Evolutionary conservation across 768 basidiomycete genomes (phyloP).

Genomic region (Cystobasidium ongulense): DNA sequence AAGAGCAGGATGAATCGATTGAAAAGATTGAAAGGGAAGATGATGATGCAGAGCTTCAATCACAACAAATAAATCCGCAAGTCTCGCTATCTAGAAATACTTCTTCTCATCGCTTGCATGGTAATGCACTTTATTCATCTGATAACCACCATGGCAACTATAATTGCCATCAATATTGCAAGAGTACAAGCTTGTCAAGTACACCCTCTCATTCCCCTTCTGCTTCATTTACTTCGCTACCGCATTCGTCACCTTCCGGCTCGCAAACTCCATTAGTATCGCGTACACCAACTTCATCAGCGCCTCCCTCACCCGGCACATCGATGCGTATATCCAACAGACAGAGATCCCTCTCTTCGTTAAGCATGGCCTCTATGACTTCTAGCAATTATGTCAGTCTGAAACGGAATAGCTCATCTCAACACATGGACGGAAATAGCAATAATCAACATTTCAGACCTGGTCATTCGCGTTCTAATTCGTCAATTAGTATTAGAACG

Average conservation of each 20-base stretch:
- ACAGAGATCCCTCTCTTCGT: constrained; percentile 21
- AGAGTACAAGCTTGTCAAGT: neutral
- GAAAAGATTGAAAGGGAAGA: neutral
- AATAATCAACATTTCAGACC: constrained; percentile 9
- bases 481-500: neutral
- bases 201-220: neutral
- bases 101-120: neutral
- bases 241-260: neutral
- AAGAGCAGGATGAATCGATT: constrained; percentile 21
- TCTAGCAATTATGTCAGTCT: neutral
- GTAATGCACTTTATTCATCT: neutral
- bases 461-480: constrained; percentile 5
- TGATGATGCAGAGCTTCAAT: neutral
- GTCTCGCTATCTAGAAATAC: neutral
- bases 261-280: neutral
- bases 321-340: neutral
- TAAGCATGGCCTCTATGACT: neutral
- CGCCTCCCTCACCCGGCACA: constrained; percentile 3
- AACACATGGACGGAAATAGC: neutral
- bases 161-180: too few species aligned
- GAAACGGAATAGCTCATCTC: neutral
- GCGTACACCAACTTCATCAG: neutral
- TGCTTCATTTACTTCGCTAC: neutral
- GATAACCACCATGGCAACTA: neutral
- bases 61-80: neutral